phyloP scores from a whole-genome alignment of 2,329 filamentous ascomycete species.

The Huntiella omanensis region DNA sequence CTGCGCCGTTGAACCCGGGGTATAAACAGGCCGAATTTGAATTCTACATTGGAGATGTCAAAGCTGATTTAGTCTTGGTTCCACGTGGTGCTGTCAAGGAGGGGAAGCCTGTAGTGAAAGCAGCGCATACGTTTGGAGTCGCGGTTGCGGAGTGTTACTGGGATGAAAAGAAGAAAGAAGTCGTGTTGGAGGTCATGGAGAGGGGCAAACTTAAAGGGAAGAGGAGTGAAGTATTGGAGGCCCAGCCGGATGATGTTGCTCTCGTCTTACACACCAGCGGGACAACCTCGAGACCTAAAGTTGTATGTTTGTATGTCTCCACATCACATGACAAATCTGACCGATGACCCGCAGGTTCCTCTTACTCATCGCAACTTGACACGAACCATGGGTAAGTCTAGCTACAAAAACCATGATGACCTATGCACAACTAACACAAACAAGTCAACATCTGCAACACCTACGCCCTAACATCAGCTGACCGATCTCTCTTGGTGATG shows the following conservation, averaged over 20 bases:
- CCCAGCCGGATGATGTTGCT: slow-evolving; percentile 61
- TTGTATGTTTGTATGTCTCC: slow-evolving; percentile 29
- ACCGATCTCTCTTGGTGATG: slow-evolving; percentile 78
- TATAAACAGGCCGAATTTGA: slow-evolving; percentile 86
- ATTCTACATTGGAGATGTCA: slow-evolving; percentile 79
- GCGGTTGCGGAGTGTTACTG: slow-evolving; percentile 80
- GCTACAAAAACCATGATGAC: neutral
- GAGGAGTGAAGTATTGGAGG: slow-evolving; percentile 22
- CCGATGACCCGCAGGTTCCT: slow-evolving; percentile 32
- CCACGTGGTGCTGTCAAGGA: slow-evolving; percentile 50
- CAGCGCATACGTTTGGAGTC: slow-evolving; percentile 59
- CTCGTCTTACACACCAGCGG: slow-evolving; percentile 71
- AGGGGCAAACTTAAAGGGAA: slow-evolving; percentile 41
- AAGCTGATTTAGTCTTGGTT: slow-evolving; percentile 59
- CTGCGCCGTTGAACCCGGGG: slow-evolving; percentile 69
- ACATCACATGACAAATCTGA: neutral
- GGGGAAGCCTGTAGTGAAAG: slow-evolving; percentile 52
- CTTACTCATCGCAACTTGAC: slow-evolving; percentile 67
- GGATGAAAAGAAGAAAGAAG: slow-evolving; percentile 42
- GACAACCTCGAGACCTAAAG: slow-evolving; percentile 71
- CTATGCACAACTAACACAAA: slow-evolving; percentile 2
- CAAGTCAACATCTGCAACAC: slow-evolving; percentile 58
- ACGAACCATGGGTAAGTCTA: slow-evolving; percentile 49
- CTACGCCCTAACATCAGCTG: slow-evolving; percentile 49
- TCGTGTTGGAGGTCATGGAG: slow-evolving; percentile 64